Percentiles rank a stretch among this genome's conserved stretches.
phyloP scores from a whole-genome alignment of 768 basidiomycete genomes.

The Tricholoma sp. region DNA sequence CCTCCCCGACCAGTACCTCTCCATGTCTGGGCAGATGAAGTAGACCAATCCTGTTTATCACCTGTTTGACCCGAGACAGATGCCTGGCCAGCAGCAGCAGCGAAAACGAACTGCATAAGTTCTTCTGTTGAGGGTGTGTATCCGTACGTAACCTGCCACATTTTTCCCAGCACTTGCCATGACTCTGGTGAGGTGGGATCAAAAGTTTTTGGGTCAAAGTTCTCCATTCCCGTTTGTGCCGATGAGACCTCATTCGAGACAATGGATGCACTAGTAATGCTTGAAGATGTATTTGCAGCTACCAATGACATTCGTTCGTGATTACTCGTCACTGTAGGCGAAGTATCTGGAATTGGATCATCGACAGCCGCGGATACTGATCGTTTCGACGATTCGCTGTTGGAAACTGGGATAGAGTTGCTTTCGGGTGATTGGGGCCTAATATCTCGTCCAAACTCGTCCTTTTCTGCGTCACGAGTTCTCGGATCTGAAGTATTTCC shows the following conservation, averaged over 20 bases:
- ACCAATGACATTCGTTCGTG: constrained; percentile 43
- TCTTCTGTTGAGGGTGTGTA: constrained; percentile 67
- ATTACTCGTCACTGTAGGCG: constrained; percentile 40
- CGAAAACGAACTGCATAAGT: constrained; percentile 69
- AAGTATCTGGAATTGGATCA: constrained; percentile 36
- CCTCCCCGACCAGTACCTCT: constrained; percentile 31
- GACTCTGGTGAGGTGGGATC: constrained; percentile 66
- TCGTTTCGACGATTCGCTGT: constrained; percentile 15
- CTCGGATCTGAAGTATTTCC: constrained; percentile 20
- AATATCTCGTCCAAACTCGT: constrained; percentile 86
- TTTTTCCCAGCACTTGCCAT: constrained; percentile 77
- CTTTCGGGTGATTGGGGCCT: constrained; percentile 46
- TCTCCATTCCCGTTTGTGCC: constrained; percentile 48
- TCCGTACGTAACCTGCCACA: constrained; percentile 70
- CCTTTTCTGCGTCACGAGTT: constrained; percentile 44
- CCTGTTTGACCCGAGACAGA: constrained; percentile 16
- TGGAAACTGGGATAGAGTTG: constrained; percentile 23
- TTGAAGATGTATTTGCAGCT: constrained; percentile 56
- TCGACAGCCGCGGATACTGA: constrained; percentile 21
- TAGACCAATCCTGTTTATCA: constrained; percentile 19
- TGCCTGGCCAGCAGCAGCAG: constrained; percentile 22
- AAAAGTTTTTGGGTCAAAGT: constrained; percentile 68
- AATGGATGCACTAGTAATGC: constrained; percentile 38
- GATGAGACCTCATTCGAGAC: constrained; percentile 28
- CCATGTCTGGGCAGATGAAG: constrained; percentile 18